Base-by-base conservation (phyloP, 306 rosid species). In the Lupinus albus region DNA sequence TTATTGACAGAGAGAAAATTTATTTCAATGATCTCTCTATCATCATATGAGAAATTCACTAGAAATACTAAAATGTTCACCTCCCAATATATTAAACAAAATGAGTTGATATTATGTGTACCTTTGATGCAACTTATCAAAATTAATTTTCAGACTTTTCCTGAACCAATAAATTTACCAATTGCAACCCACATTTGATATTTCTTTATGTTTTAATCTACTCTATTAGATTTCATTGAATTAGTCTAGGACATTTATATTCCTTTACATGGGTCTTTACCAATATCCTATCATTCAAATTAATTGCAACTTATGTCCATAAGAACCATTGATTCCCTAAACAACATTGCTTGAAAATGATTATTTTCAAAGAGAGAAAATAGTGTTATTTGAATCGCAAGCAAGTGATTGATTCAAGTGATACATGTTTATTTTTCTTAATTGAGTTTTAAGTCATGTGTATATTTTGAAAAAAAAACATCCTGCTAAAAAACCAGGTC, bases 91-190 rank as follows among this genome's bases (percentile, higher is more conserved):
- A 32, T n/a, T n/a, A n/a, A n/a, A n/a, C n/a, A n/a, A n/a, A n/a
- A n/a, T n/a, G n/a, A n/a, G n/a, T n/a, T n/a, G n/a, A n/a, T n/a
- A n/a, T n/a, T n/a, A n/a, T n/a, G n/a, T n/a, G 15, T 8, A 46
- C 17, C 28, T 60, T 70, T 64, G 21, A 48, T 77, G 68, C 48
- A 5, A 64, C 62, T 54, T 62, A 7, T 38, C 52, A 60, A 68
- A 53, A 11, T 1, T 25, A 25, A 25, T 25, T 25, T 25, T 25
- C 28, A 25, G 28, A 25, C 28, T 25, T 4, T 25, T 25, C 28
- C 28, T 25, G 28, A 4, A 2, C 28, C 28, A 25, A 25, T 25
- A 25, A 25, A 25, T 25, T 25, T 2, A 0, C 28, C 3, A 25
- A 1, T 25, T 25, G 28, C 28, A 25, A 4, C 25, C 2, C 28